phyloP scores from a whole-genome alignment of 2,329 filamentous ascomycete genomes.

The Hypoxylon sp. region DNA sequence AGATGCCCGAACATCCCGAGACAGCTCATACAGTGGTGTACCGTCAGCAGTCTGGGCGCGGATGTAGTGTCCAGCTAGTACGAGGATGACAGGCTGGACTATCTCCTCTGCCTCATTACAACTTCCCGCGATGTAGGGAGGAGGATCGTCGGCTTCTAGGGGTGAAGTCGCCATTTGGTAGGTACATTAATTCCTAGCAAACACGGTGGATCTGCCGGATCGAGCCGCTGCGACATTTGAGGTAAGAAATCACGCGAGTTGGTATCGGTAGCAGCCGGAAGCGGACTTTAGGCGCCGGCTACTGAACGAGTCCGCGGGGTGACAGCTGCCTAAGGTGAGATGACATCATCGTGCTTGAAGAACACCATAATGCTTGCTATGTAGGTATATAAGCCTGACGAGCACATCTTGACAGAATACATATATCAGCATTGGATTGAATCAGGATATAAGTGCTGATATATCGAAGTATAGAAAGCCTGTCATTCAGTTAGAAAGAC shows the following conservation, averaged over 20 bases:
- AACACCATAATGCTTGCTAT: background rate
- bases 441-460: too few relatives aligned
- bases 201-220: constrained; percentile 6
- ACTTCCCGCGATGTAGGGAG: constrained; percentile 31
- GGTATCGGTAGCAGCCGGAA: background rate
- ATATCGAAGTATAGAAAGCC: too few relatives aligned
- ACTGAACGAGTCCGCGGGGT: constrained; percentile 5
- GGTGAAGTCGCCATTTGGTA: constrained; percentile 17
- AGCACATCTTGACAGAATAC: too few relatives aligned
- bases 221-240: constrained; percentile 5
- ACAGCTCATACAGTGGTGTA: constrained; percentile 47
- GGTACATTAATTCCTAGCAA: background rate
- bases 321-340: background rate
- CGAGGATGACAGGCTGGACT: constrained; percentile 46
- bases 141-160: constrained; percentile 26
- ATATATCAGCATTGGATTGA: too few relatives aligned
- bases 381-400: background rate
- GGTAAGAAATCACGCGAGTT: constrained; percentile 22
- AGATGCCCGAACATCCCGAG: constrained; percentile 43
- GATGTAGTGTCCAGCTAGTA: constrained; percentile 46
- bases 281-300: constrained; percentile 11
- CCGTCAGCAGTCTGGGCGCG: constrained; percentile 44
- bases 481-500: background rate
- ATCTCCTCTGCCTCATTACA: constrained; percentile 38
- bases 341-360: background rate